These are phyloP conservation scores for Tulasnella sp. DNA, from an alignment of 768 basidiomycete species.

Conservation along the genomic window DNA sequence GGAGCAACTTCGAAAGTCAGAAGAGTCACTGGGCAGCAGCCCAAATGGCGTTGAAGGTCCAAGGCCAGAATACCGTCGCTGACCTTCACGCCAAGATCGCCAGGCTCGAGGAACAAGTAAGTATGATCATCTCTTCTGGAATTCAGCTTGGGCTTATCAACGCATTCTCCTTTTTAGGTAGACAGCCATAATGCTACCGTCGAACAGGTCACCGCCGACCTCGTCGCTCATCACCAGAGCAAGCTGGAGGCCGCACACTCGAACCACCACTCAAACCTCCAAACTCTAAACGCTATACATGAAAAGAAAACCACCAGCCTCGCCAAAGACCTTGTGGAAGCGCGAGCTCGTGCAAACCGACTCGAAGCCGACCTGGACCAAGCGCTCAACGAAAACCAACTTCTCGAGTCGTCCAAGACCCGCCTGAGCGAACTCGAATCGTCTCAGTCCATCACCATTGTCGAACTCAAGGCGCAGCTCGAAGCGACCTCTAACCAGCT, in stretches of 20 bases:
- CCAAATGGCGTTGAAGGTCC: not conserved
- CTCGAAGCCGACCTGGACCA: not conserved
- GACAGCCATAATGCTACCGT: not conserved
- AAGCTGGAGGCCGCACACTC: not conserved
- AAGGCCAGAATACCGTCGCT: not conserved
- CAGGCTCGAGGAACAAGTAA: not conserved
- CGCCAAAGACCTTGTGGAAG: not conserved
- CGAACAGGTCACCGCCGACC: not conserved
- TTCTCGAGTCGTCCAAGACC: not conserved
- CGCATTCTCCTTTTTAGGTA: not conserved
- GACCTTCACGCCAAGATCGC: not conserved
- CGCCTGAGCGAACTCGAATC: not conserved
- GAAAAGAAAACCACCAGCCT: not conserved
- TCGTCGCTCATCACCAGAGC: not conserved
- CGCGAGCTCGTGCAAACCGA: not conserved
- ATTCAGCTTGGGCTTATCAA: not conserved
- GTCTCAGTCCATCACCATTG: not conserved
- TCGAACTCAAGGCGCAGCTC: not conserved
- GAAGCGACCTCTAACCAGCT: not conserved
- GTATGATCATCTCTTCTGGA: not conserved
- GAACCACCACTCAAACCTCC: not conserved
- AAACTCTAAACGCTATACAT: not conserved
- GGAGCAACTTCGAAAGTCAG: not conserved
- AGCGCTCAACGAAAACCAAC: not conserved
- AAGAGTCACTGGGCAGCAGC: not conserved